These are phyloP conservation scores for Stagonosporopsis rhizophila DNA, from an alignment of 2,329 filamentous ascomycete species.

Conservation along the genomic window DNA sequence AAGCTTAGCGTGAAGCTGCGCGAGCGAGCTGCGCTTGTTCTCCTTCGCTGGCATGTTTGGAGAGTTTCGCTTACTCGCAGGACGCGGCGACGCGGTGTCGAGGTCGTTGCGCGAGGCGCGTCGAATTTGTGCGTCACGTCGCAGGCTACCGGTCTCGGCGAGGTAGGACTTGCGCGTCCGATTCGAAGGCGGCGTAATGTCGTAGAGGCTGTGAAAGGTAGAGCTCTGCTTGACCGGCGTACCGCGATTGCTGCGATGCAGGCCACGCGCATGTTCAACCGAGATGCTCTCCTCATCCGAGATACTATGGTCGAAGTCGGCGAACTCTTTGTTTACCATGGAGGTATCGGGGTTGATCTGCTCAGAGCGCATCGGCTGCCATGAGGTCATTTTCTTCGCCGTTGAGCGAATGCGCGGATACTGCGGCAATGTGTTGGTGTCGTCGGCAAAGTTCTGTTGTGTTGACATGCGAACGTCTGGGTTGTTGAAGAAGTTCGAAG, in stretches of 20 bases:
- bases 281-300: slow-evolving; percentile 58
- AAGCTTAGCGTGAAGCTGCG: slow-evolving; percentile 63
- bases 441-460: slow-evolving; percentile 47
- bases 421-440: slow-evolving; percentile 43
- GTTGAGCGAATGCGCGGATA: slow-evolving; percentile 47
- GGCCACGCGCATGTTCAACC: slow-evolving; percentile 64
- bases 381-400: slow-evolving; percentile 49
- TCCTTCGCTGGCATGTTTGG: slow-evolving; percentile 44
- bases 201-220: slow-evolving; percentile 58
- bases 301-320: slow-evolving; percentile 51
- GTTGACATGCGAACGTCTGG: slow-evolving; percentile 50
- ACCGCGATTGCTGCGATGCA: slow-evolving; percentile 48
- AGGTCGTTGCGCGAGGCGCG: slow-evolving; percentile 54
- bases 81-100: slow-evolving; percentile 48
- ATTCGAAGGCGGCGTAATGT: slow-evolving; percentile 54
- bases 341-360: slow-evolving; percentile 46
- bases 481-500: slow-evolving; percentile 42
- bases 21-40: slow-evolving; percentile 57
- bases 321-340: slow-evolving; percentile 50
- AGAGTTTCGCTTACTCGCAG: slow-evolving; percentile 47
- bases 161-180: slow-evolving; percentile 45
- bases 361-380: slow-evolving; percentile 47
- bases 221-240: slow-evolving; percentile 57
- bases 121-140: slow-evolving; percentile 56
- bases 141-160: slow-evolving; percentile 47